phyloP scores from a whole-genome alignment of 2,329 filamentous ascomycete genomes.

The Graphilbum sp. region DNA sequence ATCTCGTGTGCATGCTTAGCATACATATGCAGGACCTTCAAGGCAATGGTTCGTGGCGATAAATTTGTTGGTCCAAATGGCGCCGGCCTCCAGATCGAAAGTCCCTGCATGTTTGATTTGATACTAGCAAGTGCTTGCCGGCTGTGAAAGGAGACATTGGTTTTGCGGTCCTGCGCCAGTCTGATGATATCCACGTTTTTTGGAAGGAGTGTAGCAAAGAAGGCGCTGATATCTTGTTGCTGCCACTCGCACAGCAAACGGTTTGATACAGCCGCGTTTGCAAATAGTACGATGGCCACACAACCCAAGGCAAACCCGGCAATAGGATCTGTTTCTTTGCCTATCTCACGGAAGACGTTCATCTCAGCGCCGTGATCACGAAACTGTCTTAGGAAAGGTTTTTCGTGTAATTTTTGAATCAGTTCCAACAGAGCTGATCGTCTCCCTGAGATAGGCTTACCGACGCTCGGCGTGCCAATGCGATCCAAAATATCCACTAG shows the following conservation, averaged over 20 bases:
- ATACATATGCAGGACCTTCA: constrained; percentile 46
- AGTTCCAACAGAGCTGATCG: constrained; percentile 44
- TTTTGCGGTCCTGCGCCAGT: constrained; percentile 47
- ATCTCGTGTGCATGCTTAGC: constrained; percentile 32
- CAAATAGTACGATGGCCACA: constrained; percentile 45
- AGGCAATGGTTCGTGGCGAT: constrained; percentile 45
- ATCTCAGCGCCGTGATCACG: constrained; percentile 57
- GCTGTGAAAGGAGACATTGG: constrained; percentile 51
- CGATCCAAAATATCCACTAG: constrained; percentile 47
- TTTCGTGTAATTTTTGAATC: constrained; percentile 40
- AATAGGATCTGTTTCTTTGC: constrained; percentile 41
- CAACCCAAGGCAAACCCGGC: constrained; percentile 48
- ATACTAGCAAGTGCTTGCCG: constrained; percentile 39
- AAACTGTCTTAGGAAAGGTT: constrained; percentile 52
- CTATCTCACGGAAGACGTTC: constrained; percentile 46
- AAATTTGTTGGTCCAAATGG: constrained; percentile 18
- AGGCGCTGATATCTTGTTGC: constrained; percentile 33
- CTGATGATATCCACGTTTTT: constrained; percentile 36
- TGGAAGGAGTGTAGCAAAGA: constrained; percentile 39
- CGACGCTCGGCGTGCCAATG: constrained; percentile 31
- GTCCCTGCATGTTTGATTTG: constrained; percentile 32
- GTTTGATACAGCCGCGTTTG: constrained; percentile 36
- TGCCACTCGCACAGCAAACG: constrained; percentile 39
- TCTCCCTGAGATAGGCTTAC: constrained; percentile 31
- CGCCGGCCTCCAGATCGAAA: constrained; percentile 43